Percentiles rank a stretch among this genome's conserved stretches.
Conservation (phyloP, 352 stramenopile genomes). For the Phytophthora fragariae region DNA sequence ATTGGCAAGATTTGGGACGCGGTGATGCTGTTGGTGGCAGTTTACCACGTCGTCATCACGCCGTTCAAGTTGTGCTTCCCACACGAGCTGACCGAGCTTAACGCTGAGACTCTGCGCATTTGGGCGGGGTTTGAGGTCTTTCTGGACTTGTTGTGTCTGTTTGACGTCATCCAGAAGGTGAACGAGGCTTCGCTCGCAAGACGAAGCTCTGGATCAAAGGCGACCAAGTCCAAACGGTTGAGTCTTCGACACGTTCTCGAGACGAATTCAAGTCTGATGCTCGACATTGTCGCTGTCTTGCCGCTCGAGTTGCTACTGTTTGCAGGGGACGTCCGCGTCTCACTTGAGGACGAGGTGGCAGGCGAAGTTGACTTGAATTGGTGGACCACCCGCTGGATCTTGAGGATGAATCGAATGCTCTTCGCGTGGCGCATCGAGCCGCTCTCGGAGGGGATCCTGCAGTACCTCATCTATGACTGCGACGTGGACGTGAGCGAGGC, state of each 20-base stretch:
- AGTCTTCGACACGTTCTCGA: neutral
- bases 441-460: constrained; percentile 52
- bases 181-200: constrained; percentile 34
- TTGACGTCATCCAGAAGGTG: constrained; percentile 45
- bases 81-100: constrained; percentile 40
- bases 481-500: constrained; percentile 51
- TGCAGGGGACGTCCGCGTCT: neutral
- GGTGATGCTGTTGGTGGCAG: constrained; percentile 39
- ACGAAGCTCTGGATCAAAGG: constrained; percentile 10
- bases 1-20: constrained; percentile 52
- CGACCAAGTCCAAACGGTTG: neutral
- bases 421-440: constrained; percentile 39
- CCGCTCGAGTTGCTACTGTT: constrained; percentile 47
- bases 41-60: constrained; percentile 48
- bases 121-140: constrained; percentile 58
- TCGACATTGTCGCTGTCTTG: constrained; percentile 48
- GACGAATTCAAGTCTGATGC: constrained; percentile 27
- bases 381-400: constrained; percentile 36
- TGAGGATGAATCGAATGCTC: constrained; percentile 62
- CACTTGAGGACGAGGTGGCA: neutral
- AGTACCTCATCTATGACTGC: constrained; percentile 62
- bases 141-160: constrained; percentile 47
- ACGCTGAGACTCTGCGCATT: constrained; percentile 13
- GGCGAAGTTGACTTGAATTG: constrained; percentile 3
- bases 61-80: constrained; percentile 62